Evolutionary conservation across 2,329 filamentous ascomycete genomes (phyloP).

Genomic region (Cladosporium colombiae): DNA sequence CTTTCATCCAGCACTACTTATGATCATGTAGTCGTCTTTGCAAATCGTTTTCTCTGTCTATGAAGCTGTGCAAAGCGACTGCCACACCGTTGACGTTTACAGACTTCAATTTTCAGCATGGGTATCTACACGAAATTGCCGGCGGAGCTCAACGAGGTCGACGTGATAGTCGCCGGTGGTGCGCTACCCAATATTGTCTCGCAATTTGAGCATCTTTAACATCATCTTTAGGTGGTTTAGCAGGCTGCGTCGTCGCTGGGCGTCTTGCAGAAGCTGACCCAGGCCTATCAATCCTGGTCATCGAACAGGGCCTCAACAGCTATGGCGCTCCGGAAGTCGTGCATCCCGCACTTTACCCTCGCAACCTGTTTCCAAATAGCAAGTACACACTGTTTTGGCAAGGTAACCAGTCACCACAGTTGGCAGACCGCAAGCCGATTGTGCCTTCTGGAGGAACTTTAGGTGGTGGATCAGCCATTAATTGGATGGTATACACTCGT

Average conservation of each 20-base stretch:
- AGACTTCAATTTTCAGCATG: neutral
- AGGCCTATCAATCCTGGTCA: conserved; percentile 52
- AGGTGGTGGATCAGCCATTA: conserved; percentile 56
- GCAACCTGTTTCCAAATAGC: conserved; percentile 51
- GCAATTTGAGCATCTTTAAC: neutral
- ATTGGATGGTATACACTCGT: conserved; percentile 45
- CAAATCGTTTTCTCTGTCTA: neutral
- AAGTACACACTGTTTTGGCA: conserved; percentile 57
- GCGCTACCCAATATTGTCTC: neutral
- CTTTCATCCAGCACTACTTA: neutral
- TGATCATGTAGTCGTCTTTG: neutral
- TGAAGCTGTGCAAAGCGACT: neutral
- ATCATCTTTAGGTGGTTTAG: conserved; percentile 45
- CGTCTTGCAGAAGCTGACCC: conserved; percentile 55
- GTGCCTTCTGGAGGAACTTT: conserved; percentile 53
- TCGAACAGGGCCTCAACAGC: conserved; percentile 58
- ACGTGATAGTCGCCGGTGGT: conserved; percentile 56
- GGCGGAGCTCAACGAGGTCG: conserved; percentile 47
- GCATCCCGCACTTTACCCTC: conserved; percentile 53
- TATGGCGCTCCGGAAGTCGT: conserved; percentile 53
- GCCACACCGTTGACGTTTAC: neutral
- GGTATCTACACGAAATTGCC: conserved; percentile 39
- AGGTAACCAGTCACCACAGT: conserved; percentile 46
- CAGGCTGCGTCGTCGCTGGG: conserved; percentile 53
- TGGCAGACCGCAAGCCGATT: conserved; percentile 49